phyloP scores from a whole-genome alignment of 139 green algal species.

The Trebouxia sp. region DNA sequence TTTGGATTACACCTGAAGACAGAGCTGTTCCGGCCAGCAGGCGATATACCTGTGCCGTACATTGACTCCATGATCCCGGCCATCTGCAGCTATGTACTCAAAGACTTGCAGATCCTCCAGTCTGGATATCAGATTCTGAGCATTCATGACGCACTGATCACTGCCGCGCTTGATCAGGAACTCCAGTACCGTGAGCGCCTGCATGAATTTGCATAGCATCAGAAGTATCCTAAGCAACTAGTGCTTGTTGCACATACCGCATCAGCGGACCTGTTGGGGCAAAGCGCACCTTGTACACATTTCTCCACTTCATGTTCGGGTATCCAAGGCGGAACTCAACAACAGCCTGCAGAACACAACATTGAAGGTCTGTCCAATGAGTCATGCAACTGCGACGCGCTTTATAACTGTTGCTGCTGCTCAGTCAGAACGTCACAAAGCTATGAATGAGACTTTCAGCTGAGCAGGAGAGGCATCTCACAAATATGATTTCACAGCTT shows the following conservation, averaged over 20 bases:
- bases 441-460: background rate
- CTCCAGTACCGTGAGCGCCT: constrained; percentile 84
- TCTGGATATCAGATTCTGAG: constrained; percentile 42
- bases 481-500: constrained; percentile 67
- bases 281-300: constrained; percentile 76
- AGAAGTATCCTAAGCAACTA: background rate
- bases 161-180: constrained; percentile 77
- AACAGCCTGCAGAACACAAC: constrained; percentile 50
- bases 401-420: too few species aligned
- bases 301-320: constrained; percentile 73
- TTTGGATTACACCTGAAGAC: too few species aligned
- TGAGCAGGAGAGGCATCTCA: too few species aligned
- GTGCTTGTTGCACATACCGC: background rate
- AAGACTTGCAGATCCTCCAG: constrained; percentile 76
- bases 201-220: background rate
- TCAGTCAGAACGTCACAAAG: background rate
- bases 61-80: constrained; percentile 82
- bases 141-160: constrained; percentile 43
- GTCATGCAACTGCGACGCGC: background rate
- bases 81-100: constrained; percentile 59
- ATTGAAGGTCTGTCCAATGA: too few species aligned
- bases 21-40: too few species aligned
- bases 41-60: constrained; percentile 77
- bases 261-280: background rate
- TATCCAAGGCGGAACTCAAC: constrained; percentile 68